Evolutionary conservation across 768 basidiomycete genomes (phyloP).

Genomic region (Termitomyces sp.): DNA sequence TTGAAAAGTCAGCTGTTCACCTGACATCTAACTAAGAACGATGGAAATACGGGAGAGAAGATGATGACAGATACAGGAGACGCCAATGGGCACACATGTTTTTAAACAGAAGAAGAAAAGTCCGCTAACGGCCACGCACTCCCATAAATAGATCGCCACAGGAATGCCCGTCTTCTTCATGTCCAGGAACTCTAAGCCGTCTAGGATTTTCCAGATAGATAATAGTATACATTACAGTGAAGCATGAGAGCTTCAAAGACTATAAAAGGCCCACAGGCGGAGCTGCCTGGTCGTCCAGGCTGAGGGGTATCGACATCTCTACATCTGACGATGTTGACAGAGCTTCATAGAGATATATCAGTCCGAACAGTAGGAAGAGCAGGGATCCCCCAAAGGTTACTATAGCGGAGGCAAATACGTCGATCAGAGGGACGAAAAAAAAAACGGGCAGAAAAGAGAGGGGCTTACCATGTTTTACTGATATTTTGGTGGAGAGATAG

Average conservation of each 20-base stretch:
- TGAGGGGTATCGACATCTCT: slow-evolving; percentile 26
- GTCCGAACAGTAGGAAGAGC: slow-evolving; percentile 79
- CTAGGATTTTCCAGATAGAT: neutral
- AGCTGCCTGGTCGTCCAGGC: slow-evolving; percentile 11
- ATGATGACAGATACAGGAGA: too few species aligned
- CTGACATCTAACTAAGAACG: neutral
- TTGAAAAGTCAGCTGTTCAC: neutral
- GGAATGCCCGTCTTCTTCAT: neutral
- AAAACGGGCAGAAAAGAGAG: neutral
- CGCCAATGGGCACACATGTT: too few species aligned
- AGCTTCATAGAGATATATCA: slow-evolving; percentile 72
- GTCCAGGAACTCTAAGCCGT: neutral
- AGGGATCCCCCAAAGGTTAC: slow-evolving; percentile 80
- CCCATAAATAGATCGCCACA: neutral
- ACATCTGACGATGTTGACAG: slow-evolving; percentile 27
- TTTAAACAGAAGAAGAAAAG: too few species aligned
- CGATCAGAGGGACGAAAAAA: neutral
- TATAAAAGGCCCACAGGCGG: slow-evolving; percentile 7
- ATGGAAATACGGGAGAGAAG: neutral
- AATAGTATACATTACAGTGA: slow-evolving; percentile 1
- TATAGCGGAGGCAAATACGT: slow-evolving; percentile 19
- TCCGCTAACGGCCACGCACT: neutral
- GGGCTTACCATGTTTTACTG: slow-evolving; percentile 83
- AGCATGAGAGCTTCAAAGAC: neutral
- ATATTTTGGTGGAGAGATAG: slow-evolving; percentile 90